Conservation (phyloP, 2,329 filamentous ascomycete species). For the Arthrobotrys conoides region DNA sequence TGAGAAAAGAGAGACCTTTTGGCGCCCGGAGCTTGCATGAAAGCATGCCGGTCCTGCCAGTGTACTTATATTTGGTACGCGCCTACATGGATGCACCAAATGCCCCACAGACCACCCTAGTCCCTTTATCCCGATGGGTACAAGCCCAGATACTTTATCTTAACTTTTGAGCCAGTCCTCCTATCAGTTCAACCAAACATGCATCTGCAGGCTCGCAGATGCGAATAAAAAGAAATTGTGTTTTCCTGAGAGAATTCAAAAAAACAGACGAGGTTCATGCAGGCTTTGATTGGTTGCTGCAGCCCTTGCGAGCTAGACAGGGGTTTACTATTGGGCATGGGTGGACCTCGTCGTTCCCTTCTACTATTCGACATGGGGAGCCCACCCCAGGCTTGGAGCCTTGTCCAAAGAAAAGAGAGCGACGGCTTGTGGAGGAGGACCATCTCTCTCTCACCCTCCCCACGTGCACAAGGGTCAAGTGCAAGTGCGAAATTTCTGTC, state of each 20-base stretch:
- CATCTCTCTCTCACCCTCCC: constrained; percentile 53
- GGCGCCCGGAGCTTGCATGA: constrained; percentile 62
- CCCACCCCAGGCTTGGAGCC: constrained; percentile 50
- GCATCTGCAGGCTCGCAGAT: constrained; percentile 58
- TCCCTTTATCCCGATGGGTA: constrained; percentile 57
- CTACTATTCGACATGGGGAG: constrained; percentile 59
- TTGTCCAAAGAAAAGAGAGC: constrained; percentile 59
- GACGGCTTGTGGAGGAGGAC: constrained; percentile 54
- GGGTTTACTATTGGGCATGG: constrained; percentile 41
- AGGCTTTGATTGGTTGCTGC: constrained; percentile 52
- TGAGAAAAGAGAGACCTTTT: constrained; percentile 58
- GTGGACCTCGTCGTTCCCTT: constrained; percentile 53
- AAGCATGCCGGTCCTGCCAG: constrained; percentile 61
- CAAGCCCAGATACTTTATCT: constrained; percentile 61
- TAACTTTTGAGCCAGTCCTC: constrained; percentile 60
- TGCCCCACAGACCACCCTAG: constrained; percentile 58
- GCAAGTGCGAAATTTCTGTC: constrained; percentile 61
- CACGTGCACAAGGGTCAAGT: constrained; percentile 60
- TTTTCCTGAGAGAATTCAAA: constrained; percentile 59
- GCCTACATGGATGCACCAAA: constrained; percentile 59
- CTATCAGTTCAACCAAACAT: constrained; percentile 61
- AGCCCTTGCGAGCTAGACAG: constrained; percentile 59
- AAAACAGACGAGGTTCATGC: constrained; percentile 60
- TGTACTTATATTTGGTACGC: constrained; percentile 62
- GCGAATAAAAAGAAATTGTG: constrained; percentile 61